Conservation (phyloP, 148 eudicot genomes). For the Dysphania ambrosioides region DNA sequence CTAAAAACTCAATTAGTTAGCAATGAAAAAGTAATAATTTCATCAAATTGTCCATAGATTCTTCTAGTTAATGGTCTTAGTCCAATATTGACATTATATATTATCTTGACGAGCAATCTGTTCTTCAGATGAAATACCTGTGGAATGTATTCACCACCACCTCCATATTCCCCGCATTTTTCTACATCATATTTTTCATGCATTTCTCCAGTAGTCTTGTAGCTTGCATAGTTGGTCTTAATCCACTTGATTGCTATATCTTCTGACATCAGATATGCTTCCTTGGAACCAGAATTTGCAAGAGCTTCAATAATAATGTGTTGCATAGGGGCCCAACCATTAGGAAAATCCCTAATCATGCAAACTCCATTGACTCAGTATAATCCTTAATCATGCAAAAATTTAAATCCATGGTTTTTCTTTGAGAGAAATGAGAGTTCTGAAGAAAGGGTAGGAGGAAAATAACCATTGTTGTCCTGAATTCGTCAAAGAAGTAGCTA, state of each 20-base stretch:
- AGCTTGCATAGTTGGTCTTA: slow-evolving; percentile 75
- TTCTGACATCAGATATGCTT: slow-evolving; percentile 57
- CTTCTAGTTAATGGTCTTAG: too few relatives aligned
- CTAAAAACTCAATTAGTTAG: background rate
- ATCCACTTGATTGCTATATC: slow-evolving; percentile 75
- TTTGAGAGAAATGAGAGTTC: background rate
- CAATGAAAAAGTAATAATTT: too few relatives aligned
- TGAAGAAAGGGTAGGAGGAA: slow-evolving; percentile 10
- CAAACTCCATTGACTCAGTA: slow-evolving; percentile 6
- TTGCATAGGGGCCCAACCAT: slow-evolving; percentile 95
- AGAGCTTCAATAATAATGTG: slow-evolving; percentile 86
- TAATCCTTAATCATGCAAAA: background rate
- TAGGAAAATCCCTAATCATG: slow-evolving; percentile 78
- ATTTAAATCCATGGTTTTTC: too few relatives aligned
- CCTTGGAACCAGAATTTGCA: slow-evolving; percentile 55
- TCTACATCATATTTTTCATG: slow-evolving; percentile 78
- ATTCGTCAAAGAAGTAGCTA: slow-evolving; percentile 74
- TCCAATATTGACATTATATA: too few relatives aligned
- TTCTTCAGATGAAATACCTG: slow-evolving; percentile 46
- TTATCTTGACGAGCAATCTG: background rate
- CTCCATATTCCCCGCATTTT: slow-evolving; percentile 78
- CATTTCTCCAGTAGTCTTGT: slow-evolving; percentile 68
- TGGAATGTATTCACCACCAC: slow-evolving; percentile 87
- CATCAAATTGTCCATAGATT: too few relatives aligned
- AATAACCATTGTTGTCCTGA: slow-evolving; percentile 86